Evolutionary conservation across 176 grass and related monocot species (phyloP), one percentile per base, ranked within the genome.

Genomic region (Elymus sibiricus): DNA sequence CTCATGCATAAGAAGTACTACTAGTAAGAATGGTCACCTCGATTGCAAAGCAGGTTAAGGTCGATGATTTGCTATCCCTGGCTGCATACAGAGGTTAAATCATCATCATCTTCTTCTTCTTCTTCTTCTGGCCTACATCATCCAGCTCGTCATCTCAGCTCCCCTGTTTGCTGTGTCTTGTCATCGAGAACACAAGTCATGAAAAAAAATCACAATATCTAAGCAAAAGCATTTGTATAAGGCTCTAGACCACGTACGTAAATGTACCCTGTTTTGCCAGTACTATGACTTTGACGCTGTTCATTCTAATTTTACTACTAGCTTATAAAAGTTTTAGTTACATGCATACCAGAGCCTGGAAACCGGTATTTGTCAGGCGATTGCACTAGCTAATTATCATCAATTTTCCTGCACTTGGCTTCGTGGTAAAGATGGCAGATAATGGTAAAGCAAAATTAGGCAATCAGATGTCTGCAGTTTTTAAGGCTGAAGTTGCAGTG

Each of bases 391-490:
- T 90, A 70, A 85, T 16, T 29, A 22, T 86, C n/a, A 64, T 86
- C 64, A 55, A 64, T 29, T 42, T 15, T 70, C 72, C 10, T 74
- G 73, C 79, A 86, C 84, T 56, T 78, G 19, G 69, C 80, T 74
- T 65, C n/a, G 55, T 81, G 70, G 82, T 56, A 46, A 77, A 84
- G 49, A 94, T 94, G 93, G 74, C 88, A 40, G 82, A 88, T 43
- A 91, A 84, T 75, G 77, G 87, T 51, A 86, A 80, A 47, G 82
- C 28, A 65, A 92, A 92, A 83, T 47, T 63, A 40, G 70, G 39
- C 70, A 98, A 91, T 81, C 84, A 88, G 28, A 85, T 92, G 81
- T 88, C 86, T 55, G 59, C 74, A 3, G 90, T 88, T 89, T 95
- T 95, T 79, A 51, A 84, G 38, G 90, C 93, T 89, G 91, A 91